A percentile compares a stretch with the other conserved stretches of the same genome.
These are phyloP conservation scores for Metschnikowia kofuensis DNA, from an alignment of 805 yeast genomes.

Conservation along the genomic window DNA sequence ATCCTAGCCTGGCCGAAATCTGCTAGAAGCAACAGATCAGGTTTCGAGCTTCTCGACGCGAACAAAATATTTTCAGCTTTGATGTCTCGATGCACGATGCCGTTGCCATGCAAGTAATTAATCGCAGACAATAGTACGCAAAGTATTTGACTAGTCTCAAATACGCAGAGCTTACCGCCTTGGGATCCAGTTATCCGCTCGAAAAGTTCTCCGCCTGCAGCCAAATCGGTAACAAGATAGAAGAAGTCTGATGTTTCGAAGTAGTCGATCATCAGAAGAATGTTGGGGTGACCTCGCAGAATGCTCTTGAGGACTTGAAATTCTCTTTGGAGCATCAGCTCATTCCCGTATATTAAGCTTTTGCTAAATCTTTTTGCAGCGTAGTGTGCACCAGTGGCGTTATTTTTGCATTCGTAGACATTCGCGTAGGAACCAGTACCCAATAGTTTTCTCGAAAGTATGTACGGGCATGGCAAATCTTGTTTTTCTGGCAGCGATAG, in stretches of 20 bases:
- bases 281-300: constrained; percentile 49
- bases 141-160: constrained; percentile 49
- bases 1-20: constrained; percentile 66
- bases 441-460: constrained; percentile 24
- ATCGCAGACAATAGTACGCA: constrained; percentile 53
- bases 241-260: constrained; percentile 63
- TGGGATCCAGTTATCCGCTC: constrained; percentile 46
- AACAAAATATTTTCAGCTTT: constrained; percentile 71
- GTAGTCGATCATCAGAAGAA: constrained; percentile 62
- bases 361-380: constrained; percentile 56
- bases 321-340: constrained; percentile 55
- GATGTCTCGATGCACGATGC: constrained; percentile 67
- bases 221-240: constrained; percentile 62
- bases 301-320: constrained; percentile 52
- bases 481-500: constrained; percentile 15
- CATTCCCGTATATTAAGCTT: constrained; percentile 50
- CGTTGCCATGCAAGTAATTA: constrained; percentile 53
- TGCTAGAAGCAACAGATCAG: constrained; percentile 46
- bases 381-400: constrained; percentile 39
- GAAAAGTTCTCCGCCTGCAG: constrained; percentile 66
- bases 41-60: constrained; percentile 28
- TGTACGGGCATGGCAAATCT: constrained; percentile 30
- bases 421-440: constrained; percentile 47
- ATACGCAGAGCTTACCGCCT: constrained; percentile 42
- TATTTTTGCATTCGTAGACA: constrained; percentile 49